These are phyloP conservation scores for Phytophthora citricola DNA, from an alignment of 352 stramenopile genomes.

Conservation along the genomic window DNA sequence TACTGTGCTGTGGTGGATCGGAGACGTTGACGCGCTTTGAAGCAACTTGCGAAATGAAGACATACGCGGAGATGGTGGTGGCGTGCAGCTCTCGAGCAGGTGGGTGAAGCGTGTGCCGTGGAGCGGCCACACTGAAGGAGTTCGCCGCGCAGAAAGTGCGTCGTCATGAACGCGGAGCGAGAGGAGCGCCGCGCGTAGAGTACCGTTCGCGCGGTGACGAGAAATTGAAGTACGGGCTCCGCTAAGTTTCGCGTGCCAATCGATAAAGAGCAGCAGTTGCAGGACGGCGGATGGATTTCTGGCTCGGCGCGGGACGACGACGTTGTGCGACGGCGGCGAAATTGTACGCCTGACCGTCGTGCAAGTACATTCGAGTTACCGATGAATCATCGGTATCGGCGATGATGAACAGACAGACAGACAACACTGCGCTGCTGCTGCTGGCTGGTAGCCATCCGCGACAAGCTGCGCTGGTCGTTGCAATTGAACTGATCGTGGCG, in stretches of 20 bases:
- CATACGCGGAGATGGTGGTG: constrained; percentile 19
- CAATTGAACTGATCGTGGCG: constrained; percentile 34
- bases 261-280: constrained; percentile 34
- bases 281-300: constrained; percentile 23
- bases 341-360: constrained; percentile 20
- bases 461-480: constrained; percentile 22
- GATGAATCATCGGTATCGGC: too few species aligned
- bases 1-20: constrained; percentile 5
- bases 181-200: constrained; percentile 31
- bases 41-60: constrained; percentile 49
- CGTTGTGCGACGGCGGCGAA: constrained; percentile 27
- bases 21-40: constrained; percentile 27
- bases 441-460: constrained; percentile 3
- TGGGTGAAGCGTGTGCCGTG: constrained; percentile 25
- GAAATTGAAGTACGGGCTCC: constrained; percentile 37
- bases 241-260: constrained; percentile 42
- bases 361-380: constrained; percentile 1
- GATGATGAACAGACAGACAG: constrained; percentile 17
- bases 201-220: constrained; percentile 31
- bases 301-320: constrained; percentile 22
- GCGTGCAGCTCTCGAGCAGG: constrained; percentile 33
- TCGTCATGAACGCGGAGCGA: constrained; percentile 16
- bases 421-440: constrained; percentile 8
- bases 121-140: constrained; percentile 17
- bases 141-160: constrained; percentile 36